A percentile compares a stretch with the other conserved stretches of the same genome.
These are phyloP conservation scores for Trichoderma orchidacearum DNA, from an alignment of 495 filamentous ascomycete genomes.

Conservation along the genomic window DNA sequence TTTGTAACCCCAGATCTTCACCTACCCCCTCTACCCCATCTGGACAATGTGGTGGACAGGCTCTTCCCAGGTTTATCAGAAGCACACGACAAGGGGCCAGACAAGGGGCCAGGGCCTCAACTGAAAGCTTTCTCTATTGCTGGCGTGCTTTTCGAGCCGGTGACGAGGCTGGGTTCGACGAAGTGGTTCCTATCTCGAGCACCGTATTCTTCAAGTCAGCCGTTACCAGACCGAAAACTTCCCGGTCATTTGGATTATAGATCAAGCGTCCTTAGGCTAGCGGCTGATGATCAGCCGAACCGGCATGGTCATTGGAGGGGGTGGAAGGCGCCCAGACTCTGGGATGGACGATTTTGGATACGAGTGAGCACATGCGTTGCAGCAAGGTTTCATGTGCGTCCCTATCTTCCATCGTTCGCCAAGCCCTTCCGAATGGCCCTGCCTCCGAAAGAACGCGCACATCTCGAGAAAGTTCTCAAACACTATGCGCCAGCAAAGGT, in stretches of 20 bases:
- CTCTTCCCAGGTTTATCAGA: slow-evolving; percentile 5
- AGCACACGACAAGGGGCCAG: slow-evolving; percentile 15
- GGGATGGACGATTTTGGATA: slow-evolving; percentile 80
- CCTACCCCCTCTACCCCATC: slow-evolving; percentile 11
- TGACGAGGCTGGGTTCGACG: slow-evolving; percentile 7
- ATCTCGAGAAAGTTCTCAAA: slow-evolving; percentile 20
- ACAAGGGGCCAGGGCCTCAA: slow-evolving; percentile 3
- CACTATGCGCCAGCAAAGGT: slow-evolving; percentile 34
- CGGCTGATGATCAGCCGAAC: not conserved
- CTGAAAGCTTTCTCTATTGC: slow-evolving; percentile 37
- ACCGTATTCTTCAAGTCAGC: slow-evolving; percentile 16
- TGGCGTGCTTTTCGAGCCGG: slow-evolving; percentile 39
- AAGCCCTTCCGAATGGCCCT: slow-evolving; percentile 26
- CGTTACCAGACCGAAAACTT: slow-evolving; percentile 4
- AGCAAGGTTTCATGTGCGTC: slow-evolving; percentile 28
- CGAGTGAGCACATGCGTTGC: slow-evolving; percentile 32
- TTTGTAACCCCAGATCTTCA: slow-evolving; percentile 25
- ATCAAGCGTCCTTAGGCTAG: not conserved
- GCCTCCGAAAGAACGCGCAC: slow-evolving; percentile 4
- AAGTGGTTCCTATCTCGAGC: slow-evolving; percentile 27
- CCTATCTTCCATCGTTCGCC: slow-evolving; percentile 35
- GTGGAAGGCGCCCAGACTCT: slow-evolving; percentile 41
- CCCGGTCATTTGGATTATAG: not conserved
- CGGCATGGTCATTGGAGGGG: slow-evolving; percentile 2
- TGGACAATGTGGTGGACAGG: slow-evolving; percentile 20